These are phyloP conservation scores for Vishniacozyma victoriae DNA, from an alignment of 768 basidiomycete genomes.

Conservation along the genomic window DNA sequence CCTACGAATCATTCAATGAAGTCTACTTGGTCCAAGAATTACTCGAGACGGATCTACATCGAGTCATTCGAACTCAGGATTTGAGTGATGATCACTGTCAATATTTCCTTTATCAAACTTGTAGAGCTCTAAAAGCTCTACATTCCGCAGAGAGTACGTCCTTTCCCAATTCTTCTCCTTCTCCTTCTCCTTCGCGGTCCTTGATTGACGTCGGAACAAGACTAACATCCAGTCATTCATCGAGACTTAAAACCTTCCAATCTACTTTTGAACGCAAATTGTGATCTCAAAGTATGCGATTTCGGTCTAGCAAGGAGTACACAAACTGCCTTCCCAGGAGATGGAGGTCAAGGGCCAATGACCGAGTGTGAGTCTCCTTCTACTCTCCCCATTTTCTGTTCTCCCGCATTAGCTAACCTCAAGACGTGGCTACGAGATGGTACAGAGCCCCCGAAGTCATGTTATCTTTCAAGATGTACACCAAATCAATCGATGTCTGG, in stretches of 20 bases:
- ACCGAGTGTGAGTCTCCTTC: conserved; percentile 37
- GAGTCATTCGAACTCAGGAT: conserved; percentile 90
- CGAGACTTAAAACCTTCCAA: conserved; percentile 51
- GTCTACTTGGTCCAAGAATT: conserved; percentile 69
- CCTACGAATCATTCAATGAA: conserved; percentile 77
- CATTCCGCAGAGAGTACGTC: conserved; percentile 71
- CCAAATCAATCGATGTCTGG: conserved; percentile 58
- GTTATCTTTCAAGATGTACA: conserved; percentile 98
- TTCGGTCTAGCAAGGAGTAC: conserved; percentile 77
- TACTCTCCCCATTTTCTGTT: neutral
- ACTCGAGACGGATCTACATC: conserved; percentile 95
- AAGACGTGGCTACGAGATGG: conserved; percentile 86
- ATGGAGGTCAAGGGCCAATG: conserved; percentile 40
- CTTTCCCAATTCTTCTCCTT: neutral
- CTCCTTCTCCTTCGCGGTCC: no score
- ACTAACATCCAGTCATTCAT: conserved; percentile 57
- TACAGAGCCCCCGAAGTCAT: conserved; percentile 99
- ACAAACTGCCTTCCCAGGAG: conserved; percentile 21
- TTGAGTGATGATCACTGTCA: conserved; percentile 91
- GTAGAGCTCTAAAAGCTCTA: conserved; percentile 89
- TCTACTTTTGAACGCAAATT: conserved; percentile 49
- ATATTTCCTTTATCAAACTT: conserved; percentile 83
- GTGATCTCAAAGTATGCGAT: conserved; percentile 58
- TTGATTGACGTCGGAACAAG: no score
- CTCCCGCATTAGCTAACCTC: neutral